These are phyloP conservation scores for Bipolaris gigantea DNA, from an alignment of 2,329 filamentous ascomycete species.

Conservation along the genomic window DNA sequence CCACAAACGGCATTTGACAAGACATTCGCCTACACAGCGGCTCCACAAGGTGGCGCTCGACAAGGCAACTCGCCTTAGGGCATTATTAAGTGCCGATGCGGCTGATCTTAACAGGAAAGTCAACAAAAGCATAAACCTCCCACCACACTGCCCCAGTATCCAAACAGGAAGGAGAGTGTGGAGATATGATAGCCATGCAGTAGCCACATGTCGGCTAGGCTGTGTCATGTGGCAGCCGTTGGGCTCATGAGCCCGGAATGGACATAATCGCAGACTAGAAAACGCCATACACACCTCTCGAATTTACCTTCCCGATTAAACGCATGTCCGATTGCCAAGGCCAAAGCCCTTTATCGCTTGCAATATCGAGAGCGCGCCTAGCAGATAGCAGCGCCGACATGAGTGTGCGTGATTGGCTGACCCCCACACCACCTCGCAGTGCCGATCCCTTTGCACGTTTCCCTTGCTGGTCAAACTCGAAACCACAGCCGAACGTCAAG, in stretches of 20 bases:
- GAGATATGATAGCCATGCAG: constrained; percentile 12
- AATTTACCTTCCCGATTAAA: constrained; percentile 26
- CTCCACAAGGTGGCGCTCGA: not conserved
- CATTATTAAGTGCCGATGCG: constrained; percentile 15
- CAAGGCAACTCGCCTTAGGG: not conserved
- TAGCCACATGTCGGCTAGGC: constrained; percentile 1
- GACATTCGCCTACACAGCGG: constrained; percentile 1
- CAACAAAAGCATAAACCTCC: constrained; percentile 8
- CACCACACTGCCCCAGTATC: constrained; percentile 10
- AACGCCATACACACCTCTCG: constrained; percentile 18
- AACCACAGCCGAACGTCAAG: not conserved
- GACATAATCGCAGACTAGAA: constrained; percentile 16
- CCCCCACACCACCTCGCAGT: not conserved
- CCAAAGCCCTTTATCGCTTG: constrained; percentile 9
- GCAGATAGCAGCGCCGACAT: constrained; percentile 11
- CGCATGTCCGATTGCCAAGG: constrained; percentile 18
- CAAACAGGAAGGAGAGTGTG: constrained; percentile 27
- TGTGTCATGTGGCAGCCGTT: constrained; percentile 9
- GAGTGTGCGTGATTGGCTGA: constrained; percentile 8
- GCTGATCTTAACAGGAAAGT: constrained; percentile 10
- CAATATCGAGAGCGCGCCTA: constrained; percentile 8
- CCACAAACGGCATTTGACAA: constrained; percentile 22
- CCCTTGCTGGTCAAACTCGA: not conserved
- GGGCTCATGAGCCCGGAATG: constrained; percentile 9
- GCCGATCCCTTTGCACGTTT: not conserved